Evolutionary conservation across 2,329 filamentous ascomycete species (phyloP).

Genomic region (Fusarium bactridioides): DNA sequence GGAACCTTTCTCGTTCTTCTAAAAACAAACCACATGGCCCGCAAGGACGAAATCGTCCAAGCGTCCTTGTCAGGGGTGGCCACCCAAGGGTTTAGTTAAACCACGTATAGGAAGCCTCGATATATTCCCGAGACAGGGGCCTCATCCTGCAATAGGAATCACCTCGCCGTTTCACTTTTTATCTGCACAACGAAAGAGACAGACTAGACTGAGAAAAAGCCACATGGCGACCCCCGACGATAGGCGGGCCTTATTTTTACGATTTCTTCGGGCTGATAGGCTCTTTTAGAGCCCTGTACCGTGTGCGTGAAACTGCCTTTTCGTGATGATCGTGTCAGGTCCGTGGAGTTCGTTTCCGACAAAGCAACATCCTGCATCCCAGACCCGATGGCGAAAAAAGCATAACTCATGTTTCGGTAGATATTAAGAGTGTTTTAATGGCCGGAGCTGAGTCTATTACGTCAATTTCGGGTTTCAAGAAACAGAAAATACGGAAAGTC

Average conservation of each 20-base stretch:
- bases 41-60: constrained; percentile 20
- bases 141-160: neutral
- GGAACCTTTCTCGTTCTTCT: neutral
- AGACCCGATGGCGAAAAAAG: neutral
- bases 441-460: neutral
- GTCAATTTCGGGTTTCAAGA: neutral
- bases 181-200: neutral
- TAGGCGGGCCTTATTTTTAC: neutral
- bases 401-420: neutral
- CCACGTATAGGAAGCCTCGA: constrained; percentile 36
- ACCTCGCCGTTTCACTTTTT: constrained; percentile 23
- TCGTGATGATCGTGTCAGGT: constrained; percentile 20
- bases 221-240: neutral
- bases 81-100: constrained; percentile 23
- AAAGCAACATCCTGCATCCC: neutral
- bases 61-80: constrained; percentile 1
- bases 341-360: neutral
- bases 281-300: neutral
- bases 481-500: neutral
- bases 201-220: neutral
- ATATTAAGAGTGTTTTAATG: neutral
- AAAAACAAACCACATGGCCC: constrained; percentile 31
- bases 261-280: neutral
- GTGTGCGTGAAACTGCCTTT: constrained; percentile 25
- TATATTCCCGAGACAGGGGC: constrained; percentile 17